Base-by-base conservation (phyloP, 139 green algal species). In the Haematococcus lacustris region DNA sequence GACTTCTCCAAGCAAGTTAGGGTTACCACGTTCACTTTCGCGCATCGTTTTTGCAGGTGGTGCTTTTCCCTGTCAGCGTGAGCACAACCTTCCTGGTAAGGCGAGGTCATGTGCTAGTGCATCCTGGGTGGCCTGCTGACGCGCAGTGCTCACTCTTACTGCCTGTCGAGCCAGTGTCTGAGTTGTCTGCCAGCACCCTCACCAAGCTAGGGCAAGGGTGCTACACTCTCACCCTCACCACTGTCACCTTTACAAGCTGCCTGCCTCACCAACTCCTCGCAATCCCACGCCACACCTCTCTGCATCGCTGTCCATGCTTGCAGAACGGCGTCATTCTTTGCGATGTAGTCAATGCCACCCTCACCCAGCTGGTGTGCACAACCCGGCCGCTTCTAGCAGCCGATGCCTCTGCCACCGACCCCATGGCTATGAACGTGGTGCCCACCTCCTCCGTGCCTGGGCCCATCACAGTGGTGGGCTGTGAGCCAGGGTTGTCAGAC, bases 321-420 rank as follows among this genome's bases (percentile, higher is more conserved):
- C 61, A 67, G 63, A 76, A 76, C 61, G 71, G 71, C 5, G 32
- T 71, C 23, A 39, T 66, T 23, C 60, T 76, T 60, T 76, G 71
- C 32, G 71, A 76, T 33, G 59, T 70, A 3, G 13, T 37, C 39
- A 7, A 60, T 13, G 71, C 71, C 13, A 76, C 59, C 3, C 3
- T 30, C 26, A 76, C 71, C 34, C 23, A 38, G 35, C 30, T 76
- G 9, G 70, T 60, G 28, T 75, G 70, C 70, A 3, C 1, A 9
- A 65, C 70, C 26, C 70, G 70, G 17, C 9, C 70, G 3, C 68
- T 60, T 3, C 21, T 73, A 2, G 60, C 71, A 2, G 38, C 71
- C 2, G 71, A 76, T 33, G 57, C 60, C 30, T 35, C 57, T 7
- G 61, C 40, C 4, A 32, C 28, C 38, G 71, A 76, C 41, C 38